A percentile compares a stretch with the other conserved stretches of the same genome.
phyloP scores from a whole-genome alignment of 108 stramenopile genomes.

The Craspedostauros australis region DNA sequence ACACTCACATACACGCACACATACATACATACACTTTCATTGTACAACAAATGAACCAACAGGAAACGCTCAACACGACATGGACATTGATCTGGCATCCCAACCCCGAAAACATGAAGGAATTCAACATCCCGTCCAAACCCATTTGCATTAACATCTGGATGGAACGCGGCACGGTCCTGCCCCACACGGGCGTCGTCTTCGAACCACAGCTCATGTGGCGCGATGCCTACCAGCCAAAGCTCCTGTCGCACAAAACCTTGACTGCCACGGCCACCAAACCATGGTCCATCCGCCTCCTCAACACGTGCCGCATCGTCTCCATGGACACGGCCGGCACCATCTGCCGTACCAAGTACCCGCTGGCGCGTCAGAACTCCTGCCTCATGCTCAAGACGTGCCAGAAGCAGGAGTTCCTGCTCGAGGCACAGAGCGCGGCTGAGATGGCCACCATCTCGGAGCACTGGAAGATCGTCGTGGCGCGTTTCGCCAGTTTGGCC shows the following conservation, averaged over 20 bases:
- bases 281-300: conserved; percentile 31
- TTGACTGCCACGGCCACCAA: conserved; percentile 22
- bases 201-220: conserved; percentile 34
- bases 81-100: conserved; percentile 40
- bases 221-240: conserved; percentile 34
- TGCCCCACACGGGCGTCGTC: conserved; percentile 20
- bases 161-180: conserved; percentile 31
- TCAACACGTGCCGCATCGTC: conserved; percentile 29
- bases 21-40: background rate
- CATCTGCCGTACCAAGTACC: conserved; percentile 22
- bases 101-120: conserved; percentile 16
- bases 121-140: conserved; percentile 12
- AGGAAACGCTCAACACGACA: conserved; percentile 29
- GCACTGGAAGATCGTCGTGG: conserved; percentile 28
- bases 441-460: conserved; percentile 12
- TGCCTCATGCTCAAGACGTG: conserved; percentile 23
- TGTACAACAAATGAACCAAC: too few relatives aligned
- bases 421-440: conserved; percentile 12
- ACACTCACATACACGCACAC: background rate
- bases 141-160: conserved; percentile 30
- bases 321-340: background rate
- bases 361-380: conserved; percentile 12
- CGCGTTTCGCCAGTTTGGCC: conserved; percentile 31
- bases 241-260: conserved; percentile 5
- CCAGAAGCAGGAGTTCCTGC: conserved; percentile 22